These are phyloP conservation scores for Candida piceae DNA, from an alignment of 805 yeast species.

Conservation along the genomic window DNA sequence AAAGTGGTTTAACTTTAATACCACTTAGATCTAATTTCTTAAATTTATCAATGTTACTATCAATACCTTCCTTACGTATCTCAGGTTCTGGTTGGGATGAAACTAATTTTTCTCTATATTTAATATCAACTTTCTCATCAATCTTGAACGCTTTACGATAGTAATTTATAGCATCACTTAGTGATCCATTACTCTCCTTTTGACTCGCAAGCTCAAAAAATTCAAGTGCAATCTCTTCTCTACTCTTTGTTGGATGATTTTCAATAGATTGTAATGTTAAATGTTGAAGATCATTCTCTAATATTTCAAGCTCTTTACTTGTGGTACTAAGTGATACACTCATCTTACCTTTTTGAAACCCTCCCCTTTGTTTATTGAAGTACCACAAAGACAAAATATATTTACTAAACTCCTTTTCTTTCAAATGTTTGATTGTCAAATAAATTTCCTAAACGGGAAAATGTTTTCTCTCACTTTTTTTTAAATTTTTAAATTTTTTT, in stretches of 20 bases:
- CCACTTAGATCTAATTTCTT: constrained; percentile 34
- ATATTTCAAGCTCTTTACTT: constrained; percentile 7
- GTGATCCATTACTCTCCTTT: constrained; percentile 66
- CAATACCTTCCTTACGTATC: constrained; percentile 12
- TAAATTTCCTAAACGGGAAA: too few relatives aligned
- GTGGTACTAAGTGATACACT: not conserved
- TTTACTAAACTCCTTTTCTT: too few relatives aligned
- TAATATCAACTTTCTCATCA: constrained; percentile 55
- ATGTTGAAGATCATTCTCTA: constrained; percentile 22
- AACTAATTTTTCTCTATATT: constrained; percentile 54
- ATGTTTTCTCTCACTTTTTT: too few relatives aligned
- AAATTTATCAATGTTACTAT: constrained; percentile 1
- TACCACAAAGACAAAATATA: too few relatives aligned
- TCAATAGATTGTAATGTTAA: constrained; percentile 23
- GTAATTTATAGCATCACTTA: constrained; percentile 75
- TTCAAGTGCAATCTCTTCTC: constrained; percentile 46
- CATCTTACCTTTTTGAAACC: too few relatives aligned
- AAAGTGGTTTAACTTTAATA: constrained; percentile 38
- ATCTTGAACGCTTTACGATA: constrained; percentile 69
- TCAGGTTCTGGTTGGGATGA: constrained; percentile 17
- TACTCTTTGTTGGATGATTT: constrained; percentile 26
- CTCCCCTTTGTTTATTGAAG: too few relatives aligned
- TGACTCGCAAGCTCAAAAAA: constrained; percentile 66
- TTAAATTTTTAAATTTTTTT: too few relatives aligned
- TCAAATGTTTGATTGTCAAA: too few relatives aligned